phyloP scores from a whole-genome alignment of 176 grass and related monocot genomes.

The Cenchrus fungigraminus region DNA sequence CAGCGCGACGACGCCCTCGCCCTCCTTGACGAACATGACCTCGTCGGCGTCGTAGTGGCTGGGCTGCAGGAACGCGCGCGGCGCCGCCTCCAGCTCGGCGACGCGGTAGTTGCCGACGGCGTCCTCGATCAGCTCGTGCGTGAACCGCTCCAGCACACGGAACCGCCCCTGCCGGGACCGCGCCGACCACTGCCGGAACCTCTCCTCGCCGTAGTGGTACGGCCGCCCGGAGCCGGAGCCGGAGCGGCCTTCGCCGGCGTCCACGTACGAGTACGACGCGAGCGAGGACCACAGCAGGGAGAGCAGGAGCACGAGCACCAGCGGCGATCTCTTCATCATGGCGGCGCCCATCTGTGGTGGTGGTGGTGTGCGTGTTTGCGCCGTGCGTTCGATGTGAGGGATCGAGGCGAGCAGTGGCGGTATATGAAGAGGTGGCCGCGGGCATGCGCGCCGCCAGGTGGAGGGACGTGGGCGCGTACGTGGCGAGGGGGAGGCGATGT shows the following conservation, averaged over 20 bases:
- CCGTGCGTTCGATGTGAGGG: neutral
- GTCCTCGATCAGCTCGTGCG: slow-evolving; percentile 44
- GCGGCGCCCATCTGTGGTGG: neutral
- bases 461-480: slow-evolving; percentile 35
- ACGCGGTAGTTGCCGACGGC: slow-evolving; percentile 63
- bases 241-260: neutral
- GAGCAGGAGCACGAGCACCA: slow-evolving; percentile 28
- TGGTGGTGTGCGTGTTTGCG: neutral
- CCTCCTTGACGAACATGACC: slow-evolving; percentile 68
- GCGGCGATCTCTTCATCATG: slow-evolving; percentile 30
- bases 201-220: slow-evolving; percentile 72
- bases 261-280: slow-evolving; percentile 9
- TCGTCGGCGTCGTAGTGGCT: slow-evolving; percentile 76
- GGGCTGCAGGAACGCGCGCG: slow-evolving; percentile 70
- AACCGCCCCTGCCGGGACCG: slow-evolving; percentile 53
- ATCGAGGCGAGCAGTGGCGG: neutral
- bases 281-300: neutral
- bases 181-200: slow-evolving; percentile 44
- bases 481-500: slow-evolving; percentile 41
- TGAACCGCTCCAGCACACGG: slow-evolving; percentile 60
- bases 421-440: slow-evolving; percentile 20
- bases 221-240: slow-evolving; percentile 18
- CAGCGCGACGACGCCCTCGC: slow-evolving; percentile 59
- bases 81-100: slow-evolving; percentile 61
- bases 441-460: slow-evolving; percentile 69